Conservation (phyloP, 192 early-diverging fungal species). For the Dissophora ornata region DNA sequence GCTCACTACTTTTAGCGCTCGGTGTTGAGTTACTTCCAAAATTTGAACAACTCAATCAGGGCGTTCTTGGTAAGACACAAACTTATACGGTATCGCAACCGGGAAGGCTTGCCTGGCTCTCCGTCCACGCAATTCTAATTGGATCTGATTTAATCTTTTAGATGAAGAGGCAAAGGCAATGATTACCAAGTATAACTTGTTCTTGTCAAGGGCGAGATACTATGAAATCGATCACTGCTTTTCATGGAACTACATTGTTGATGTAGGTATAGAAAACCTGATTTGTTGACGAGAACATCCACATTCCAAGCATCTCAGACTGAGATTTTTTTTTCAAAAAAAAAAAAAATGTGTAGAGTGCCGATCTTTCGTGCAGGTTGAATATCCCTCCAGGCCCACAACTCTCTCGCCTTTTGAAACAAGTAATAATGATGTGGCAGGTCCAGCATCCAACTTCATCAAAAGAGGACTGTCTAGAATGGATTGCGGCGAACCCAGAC, state of each 20-base stretch:
- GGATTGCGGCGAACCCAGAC: conserved; percentile 51
- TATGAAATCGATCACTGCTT: conserved; percentile 58
- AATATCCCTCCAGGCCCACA: too few species aligned
- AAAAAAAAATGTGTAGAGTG: too few species aligned
- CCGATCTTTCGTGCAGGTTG: too few species aligned
- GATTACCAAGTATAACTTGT: conserved; percentile 41
- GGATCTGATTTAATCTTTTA: neutral
- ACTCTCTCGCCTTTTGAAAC: too few species aligned
- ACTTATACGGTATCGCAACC: too few species aligned
- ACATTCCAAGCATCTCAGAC: too few species aligned
- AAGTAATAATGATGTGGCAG: conserved; percentile 78
- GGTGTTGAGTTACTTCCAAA: conserved; percentile 57
- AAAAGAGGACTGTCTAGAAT: conserved; percentile 69
- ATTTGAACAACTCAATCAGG: conserved; percentile 44
- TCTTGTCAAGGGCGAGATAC: conserved; percentile 36
- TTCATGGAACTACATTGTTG: conserved; percentile 54
- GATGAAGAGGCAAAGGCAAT: conserved; percentile 17
- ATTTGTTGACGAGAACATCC: too few species aligned
- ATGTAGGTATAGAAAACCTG: conserved; percentile 46
- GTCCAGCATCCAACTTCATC: conserved; percentile 75
- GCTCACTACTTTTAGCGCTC: conserved; percentile 58
- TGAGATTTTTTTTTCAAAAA: too few species aligned
- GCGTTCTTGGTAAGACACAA: conserved; percentile 13
- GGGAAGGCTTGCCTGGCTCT: too few species aligned
- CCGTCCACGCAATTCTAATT: too few species aligned